These are phyloP conservation scores for Lactifluus hygrophoroides DNA, from an alignment of 768 basidiomycete genomes.

Conservation along the genomic window DNA sequence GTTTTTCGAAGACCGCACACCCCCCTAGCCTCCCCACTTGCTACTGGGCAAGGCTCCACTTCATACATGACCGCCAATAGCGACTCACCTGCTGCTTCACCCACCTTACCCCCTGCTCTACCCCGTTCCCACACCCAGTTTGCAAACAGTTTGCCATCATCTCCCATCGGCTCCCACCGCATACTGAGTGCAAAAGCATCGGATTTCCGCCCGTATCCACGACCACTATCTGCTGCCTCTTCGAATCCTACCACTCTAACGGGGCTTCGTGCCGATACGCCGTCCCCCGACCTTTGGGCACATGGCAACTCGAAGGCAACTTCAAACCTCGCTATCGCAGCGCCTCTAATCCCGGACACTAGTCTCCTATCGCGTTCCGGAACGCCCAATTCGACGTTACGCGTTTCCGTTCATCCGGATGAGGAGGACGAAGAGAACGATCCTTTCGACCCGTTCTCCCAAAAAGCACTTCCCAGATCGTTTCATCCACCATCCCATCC, in stretches of 20 bases:
- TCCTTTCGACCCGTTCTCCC: constrained; percentile 71
- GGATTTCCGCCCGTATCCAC: constrained; percentile 79
- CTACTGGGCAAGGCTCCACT: constrained; percentile 39
- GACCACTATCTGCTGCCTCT: constrained; percentile 69
- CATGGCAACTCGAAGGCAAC: constrained; percentile 59
- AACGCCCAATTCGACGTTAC: constrained; percentile 62
- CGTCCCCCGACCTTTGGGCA: constrained; percentile 88
- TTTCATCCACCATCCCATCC: constrained; percentile 58
- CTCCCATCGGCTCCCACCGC: constrained; percentile 78
- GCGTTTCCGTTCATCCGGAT: constrained; percentile 50
- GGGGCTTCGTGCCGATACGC: constrained; percentile 58
- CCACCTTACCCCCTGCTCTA: constrained; percentile 50
- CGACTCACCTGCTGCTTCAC: constrained; percentile 55
- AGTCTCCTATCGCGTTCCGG: constrained; percentile 42
- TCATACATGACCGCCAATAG: constrained; percentile 51
- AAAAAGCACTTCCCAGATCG: constrained; percentile 41
- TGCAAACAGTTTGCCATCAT: constrained; percentile 75
- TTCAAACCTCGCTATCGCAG: constrained; percentile 86
- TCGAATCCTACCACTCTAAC: constrained; percentile 47
- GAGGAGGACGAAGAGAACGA: constrained; percentile 73
- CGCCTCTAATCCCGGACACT: constrained; percentile 75
- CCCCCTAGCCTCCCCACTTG: constrained; percentile 67
- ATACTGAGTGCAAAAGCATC: constrained; percentile 83
- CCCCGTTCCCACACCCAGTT: constrained; percentile 52
- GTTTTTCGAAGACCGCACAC: constrained; percentile 76